These are phyloP conservation scores for Saccharomycopsis sp. DNA, from an alignment of 805 yeast species.

Conservation along the genomic window DNA sequence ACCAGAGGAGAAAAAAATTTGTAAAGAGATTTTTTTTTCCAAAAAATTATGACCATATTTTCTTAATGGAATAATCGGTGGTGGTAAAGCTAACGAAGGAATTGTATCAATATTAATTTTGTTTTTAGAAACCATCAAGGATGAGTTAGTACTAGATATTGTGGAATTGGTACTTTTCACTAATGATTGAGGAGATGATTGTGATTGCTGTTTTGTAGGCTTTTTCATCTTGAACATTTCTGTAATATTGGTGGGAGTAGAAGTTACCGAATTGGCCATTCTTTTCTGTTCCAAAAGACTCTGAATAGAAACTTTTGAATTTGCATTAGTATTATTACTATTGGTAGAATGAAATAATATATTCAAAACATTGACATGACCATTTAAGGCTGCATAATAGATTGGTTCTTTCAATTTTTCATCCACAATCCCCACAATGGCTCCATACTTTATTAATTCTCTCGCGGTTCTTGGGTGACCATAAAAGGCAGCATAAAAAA, in stretches of 20 bases:
- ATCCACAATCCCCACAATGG: conserved; percentile 57
- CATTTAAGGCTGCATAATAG: conserved; percentile 90
- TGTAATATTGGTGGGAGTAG: not conserved
- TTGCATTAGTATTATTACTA: not conserved
- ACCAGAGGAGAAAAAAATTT: conserved; percentile 42
- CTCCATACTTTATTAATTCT: conserved; percentile 63
- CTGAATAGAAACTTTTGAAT: too few relatives aligned
- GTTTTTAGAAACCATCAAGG: not conserved
- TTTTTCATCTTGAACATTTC: conserved; percentile 1
- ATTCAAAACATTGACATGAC: conserved; percentile 74
- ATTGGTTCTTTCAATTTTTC: conserved; percentile 73
- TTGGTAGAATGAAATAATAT: conserved; percentile 34
- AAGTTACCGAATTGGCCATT: not conserved
- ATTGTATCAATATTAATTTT: conserved; percentile 50
- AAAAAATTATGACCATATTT: conserved; percentile 93
- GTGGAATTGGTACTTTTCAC: conserved; percentile 1
- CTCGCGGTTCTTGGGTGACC: conserved; percentile 67
- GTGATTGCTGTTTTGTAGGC: not conserved
- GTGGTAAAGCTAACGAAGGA: conserved; percentile 88
- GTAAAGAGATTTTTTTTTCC: conserved; percentile 80
- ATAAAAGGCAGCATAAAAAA: conserved; percentile 80
- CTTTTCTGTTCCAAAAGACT: conserved; percentile 12
- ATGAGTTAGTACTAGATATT: conserved; percentile 6
- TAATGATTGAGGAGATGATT: not conserved
- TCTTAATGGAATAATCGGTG: conserved; percentile 89